Conservation (phyloP, 2,329 filamentous ascomycete genomes). For the Waltergamsia citrina region DNA sequence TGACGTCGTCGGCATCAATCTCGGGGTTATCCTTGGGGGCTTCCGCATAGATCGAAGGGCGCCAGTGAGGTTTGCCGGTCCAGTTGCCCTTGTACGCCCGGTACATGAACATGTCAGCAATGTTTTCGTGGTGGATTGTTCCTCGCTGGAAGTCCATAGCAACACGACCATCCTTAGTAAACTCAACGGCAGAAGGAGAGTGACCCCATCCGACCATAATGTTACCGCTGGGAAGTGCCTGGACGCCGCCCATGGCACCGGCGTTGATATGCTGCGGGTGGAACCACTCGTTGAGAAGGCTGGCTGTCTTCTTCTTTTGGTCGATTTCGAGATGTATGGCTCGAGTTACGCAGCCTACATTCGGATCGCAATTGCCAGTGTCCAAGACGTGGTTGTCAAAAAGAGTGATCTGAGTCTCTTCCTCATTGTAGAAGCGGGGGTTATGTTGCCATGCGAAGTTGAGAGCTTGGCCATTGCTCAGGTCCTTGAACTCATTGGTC, state of each 20-base stretch:
- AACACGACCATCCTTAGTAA: conserved; percentile 32
- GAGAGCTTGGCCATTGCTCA: conserved; percentile 19
- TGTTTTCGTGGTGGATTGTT: too few species aligned
- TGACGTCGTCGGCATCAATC: conserved; percentile 11
- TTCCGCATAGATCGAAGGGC: too few species aligned
- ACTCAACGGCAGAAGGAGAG: conserved; percentile 36
- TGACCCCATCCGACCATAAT: conserved; percentile 49
- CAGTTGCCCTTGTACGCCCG: conserved; percentile 44
- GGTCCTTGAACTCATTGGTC: conserved; percentile 20
- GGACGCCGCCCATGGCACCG: conserved; percentile 38
- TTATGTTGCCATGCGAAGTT: conserved; percentile 36
- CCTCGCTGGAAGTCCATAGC: conserved; percentile 36
- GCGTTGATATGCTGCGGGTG: conserved; percentile 39
- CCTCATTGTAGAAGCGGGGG: conserved; percentile 32
- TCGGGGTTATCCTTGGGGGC: too few species aligned
- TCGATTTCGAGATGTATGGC: conserved; percentile 28
- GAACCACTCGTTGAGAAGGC: conserved; percentile 35
- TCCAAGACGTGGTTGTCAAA: conserved; percentile 40
- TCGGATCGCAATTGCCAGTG: conserved; percentile 20
- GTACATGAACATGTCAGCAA: conserved; percentile 37
- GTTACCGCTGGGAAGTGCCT: conserved; percentile 43
- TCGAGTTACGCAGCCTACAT: conserved; percentile 14
- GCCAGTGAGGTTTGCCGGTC: conserved; percentile 30
- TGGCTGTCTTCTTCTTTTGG: conserved; percentile 33
- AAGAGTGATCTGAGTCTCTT: conserved; percentile 37